Percentiles rank a stretch among this genome's conserved stretches.
Conservation (phyloP, 495 filamentous ascomycete species). For the Tuber aestivum region DNA sequence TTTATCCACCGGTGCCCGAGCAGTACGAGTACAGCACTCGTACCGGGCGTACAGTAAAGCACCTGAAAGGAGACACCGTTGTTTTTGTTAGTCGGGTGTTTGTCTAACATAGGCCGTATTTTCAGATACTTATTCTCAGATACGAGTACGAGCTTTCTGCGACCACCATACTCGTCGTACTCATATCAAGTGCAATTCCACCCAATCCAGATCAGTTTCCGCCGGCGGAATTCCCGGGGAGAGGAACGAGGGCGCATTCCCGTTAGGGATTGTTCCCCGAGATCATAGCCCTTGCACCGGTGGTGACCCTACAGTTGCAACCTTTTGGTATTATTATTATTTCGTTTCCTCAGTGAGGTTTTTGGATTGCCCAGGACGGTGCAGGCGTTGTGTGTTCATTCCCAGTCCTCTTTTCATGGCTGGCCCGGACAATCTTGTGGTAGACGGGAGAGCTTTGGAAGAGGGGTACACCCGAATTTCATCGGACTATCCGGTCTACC, state of each 20-base stretch:
- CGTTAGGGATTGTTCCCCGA: neutral
- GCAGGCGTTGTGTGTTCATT: neutral
- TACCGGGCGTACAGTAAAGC: no score
- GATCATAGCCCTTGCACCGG: neutral
- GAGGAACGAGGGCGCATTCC: neutral
- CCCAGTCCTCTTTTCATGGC: neutral
- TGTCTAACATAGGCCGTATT: no score
- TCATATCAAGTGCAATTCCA: neutral
- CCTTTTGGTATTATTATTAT: neutral
- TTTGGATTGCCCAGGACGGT: neutral
- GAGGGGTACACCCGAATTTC: neutral
- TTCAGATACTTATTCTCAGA: no score
- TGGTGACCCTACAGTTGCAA: neutral
- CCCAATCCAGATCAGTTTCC: neutral
- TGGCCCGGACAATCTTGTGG: neutral
- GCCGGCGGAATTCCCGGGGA: neutral
- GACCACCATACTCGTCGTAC: no score
- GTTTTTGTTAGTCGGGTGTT: no score
- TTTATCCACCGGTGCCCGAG: neutral
- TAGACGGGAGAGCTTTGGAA: neutral
- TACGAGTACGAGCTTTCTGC: no score
- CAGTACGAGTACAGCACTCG: no score
- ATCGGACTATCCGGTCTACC: neutral
- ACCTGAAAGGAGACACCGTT: no score
- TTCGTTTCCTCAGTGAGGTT: neutral